phyloP scores from a whole-genome alignment of 2,329 filamentous ascomycete genomes.

The Colletotrichum truncatum region DNA sequence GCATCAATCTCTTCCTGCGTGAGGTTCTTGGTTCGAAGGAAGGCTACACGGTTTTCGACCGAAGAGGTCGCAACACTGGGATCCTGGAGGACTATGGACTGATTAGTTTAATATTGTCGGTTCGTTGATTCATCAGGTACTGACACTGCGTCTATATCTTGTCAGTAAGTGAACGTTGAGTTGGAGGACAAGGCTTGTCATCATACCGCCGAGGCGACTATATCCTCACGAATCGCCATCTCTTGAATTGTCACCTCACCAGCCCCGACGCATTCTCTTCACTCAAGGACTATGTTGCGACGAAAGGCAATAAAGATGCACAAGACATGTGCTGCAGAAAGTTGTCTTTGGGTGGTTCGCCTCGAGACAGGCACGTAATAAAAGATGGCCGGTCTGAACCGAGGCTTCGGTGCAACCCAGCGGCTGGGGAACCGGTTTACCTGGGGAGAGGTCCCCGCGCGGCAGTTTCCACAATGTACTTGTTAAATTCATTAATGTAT shows the following conservation, averaged over 20 bases:
- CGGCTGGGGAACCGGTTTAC: conserved; percentile 10
- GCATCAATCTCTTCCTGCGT: conserved; percentile 94
- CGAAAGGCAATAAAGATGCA: neutral
- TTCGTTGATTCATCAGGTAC: conserved; percentile 30
- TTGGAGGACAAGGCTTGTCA: conserved; percentile 1
- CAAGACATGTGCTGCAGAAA: neutral
- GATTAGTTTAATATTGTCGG: neutral
- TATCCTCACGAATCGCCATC: conserved; percentile 93
- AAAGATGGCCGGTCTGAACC: conserved; percentile 37
- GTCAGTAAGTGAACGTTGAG: conserved; percentile 9
- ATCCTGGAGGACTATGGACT: conserved; percentile 82
- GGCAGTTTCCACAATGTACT: no score
- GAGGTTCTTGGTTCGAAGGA: conserved; percentile 95
- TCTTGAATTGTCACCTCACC: conserved; percentile 27
- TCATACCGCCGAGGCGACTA: conserved; percentile 83
- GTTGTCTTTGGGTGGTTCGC: neutral
- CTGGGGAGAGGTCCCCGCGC: neutral
- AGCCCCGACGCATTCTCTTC: conserved; percentile 8
- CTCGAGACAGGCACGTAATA: conserved; percentile 1
- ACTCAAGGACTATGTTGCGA: neutral
- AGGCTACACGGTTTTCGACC: conserved; percentile 91
- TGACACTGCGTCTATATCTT: conserved; percentile 51
- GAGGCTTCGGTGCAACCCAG: conserved; percentile 34
- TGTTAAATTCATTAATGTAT: no score
- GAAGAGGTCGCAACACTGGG: conserved; percentile 89